Evolutionary conservation across 805 yeast species (phyloP).

Genomic region (Cyberlindnera meyerae): DNA sequence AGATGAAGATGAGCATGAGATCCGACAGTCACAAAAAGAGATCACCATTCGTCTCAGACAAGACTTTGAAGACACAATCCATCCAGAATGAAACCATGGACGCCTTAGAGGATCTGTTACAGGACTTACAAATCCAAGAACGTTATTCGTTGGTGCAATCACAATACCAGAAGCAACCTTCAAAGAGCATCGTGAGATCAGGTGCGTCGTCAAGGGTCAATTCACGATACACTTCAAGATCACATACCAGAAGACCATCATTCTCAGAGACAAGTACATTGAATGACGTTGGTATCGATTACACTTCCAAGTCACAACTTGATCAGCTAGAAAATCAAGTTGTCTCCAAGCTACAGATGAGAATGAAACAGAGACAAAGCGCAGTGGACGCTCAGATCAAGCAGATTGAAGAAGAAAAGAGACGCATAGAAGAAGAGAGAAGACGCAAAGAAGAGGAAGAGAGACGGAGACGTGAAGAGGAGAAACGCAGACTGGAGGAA

Average conservation of each 20-base stretch:
- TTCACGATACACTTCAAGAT: constrained; percentile 5
- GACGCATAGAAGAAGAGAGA: constrained; percentile 16
- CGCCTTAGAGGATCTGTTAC: constrained; percentile 14
- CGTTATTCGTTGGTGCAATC: constrained; percentile 10
- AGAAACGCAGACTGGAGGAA: constrained; percentile 14
- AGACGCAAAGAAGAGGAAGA: constrained; percentile 13
- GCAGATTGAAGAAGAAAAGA: constrained; percentile 14
- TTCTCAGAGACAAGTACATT: no score
- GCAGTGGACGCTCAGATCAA: constrained; percentile 15
- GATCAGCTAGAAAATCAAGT: constrained; percentile 7
- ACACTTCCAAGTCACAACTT: no score
- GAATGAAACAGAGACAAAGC: constrained; percentile 8
- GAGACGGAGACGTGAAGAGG: constrained; percentile 10
- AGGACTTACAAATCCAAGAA: constrained; percentile 18
- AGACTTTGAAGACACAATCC: no score
- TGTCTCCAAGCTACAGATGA: constrained; percentile 11
- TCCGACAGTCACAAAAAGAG: constrained; percentile 3
- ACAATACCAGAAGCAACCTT: no score
- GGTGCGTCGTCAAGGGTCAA: constrained; percentile 2
- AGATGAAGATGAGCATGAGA: neutral
- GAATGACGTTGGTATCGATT: no score
- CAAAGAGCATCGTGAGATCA: no score
- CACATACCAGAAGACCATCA: constrained; percentile 13
- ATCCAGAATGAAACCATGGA: constrained; percentile 5
- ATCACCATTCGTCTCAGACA: constrained; percentile 9